phyloP scores from a whole-genome alignment of 768 basidiomycete genomes.

The Auricularia sp. region DNA sequence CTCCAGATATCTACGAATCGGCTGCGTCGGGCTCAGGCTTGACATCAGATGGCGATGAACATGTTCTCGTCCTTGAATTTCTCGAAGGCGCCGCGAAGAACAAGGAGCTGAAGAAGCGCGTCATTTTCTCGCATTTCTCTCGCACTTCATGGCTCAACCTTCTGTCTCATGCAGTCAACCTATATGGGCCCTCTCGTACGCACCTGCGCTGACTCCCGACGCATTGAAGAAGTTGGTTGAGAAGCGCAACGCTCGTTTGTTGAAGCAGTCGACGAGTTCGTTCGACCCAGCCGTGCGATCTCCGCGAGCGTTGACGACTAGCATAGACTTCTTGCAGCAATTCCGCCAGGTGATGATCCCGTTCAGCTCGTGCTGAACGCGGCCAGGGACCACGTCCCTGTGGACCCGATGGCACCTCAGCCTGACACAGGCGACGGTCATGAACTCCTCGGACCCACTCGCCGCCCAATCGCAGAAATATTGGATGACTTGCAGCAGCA shows the following conservation, averaged over 20 bases:
- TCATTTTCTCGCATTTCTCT: background rate
- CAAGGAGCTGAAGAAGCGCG: conserved; percentile 11
- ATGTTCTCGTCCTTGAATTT: conserved; percentile 44
- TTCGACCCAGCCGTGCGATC: background rate
- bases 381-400: conserved; percentile 60
- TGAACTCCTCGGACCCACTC: conserved; percentile 15
- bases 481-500: conserved; percentile 48
- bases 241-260: conserved; percentile 50
- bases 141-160: conserved; percentile 6
- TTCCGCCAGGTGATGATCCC: conserved; percentile 46
- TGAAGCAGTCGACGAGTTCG: conserved; percentile 60
- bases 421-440: conserved; percentile 6
- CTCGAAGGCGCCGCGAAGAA: conserved; percentile 31
- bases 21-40: conserved; percentile 10
- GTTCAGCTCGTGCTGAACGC: conserved; percentile 54
- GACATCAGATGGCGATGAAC: conserved; percentile 31
- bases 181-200: conserved; percentile 20
- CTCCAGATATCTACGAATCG: conserved; percentile 16
- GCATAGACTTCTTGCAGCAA: conserved; percentile 49
- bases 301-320: background rate
- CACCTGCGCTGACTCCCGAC: conserved; percentile 40
- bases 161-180: conserved; percentile 2
- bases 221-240: conserved; percentile 63
- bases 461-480: conserved; percentile 49
- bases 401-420: conserved; percentile 35